These are phyloP conservation scores for Picocystis sp. DNA, from an alignment of 163 green algal genomes.

Conservation along the genomic window DNA sequence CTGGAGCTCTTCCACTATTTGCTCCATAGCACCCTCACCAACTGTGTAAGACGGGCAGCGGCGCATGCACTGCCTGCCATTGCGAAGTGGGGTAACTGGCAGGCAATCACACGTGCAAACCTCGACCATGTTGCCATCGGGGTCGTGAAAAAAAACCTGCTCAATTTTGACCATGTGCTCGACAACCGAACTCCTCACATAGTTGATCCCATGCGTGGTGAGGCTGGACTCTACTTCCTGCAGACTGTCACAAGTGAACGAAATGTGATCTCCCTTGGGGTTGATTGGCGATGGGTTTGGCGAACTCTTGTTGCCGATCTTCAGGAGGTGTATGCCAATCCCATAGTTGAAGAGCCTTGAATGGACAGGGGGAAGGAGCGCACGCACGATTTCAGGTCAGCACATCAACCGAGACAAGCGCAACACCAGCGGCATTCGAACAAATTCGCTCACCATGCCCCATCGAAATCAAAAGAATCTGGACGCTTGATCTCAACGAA, in stretches of 20 bases:
- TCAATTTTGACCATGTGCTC: constrained; percentile 31
- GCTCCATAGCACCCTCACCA: no score
- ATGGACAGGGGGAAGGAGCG: not conserved
- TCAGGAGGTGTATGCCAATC: constrained; percentile 47
- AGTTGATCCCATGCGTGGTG: constrained; percentile 23
- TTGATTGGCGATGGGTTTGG: constrained; percentile 21
- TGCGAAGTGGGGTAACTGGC: constrained; percentile 26
- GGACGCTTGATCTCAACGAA: constrained; percentile 46
- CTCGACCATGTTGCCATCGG: constrained; percentile 70
- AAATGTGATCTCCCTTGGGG: constrained; percentile 49
- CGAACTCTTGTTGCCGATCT: constrained; percentile 5
- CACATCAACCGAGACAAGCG: not conserved
- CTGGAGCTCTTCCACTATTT: no score
- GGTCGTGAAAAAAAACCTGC: constrained; percentile 71
- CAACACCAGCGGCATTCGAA: not conserved
- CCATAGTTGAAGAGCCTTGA: constrained; percentile 48
- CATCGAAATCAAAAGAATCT: constrained; percentile 49
- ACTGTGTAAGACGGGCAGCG: no score
- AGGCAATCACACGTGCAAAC: constrained; percentile 58
- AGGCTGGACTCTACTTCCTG: constrained; percentile 35
- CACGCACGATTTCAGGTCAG: not conserved
- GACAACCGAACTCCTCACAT: constrained; percentile 27
- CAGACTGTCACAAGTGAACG: constrained; percentile 38
- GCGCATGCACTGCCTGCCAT: no score
- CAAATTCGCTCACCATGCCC: constrained; percentile 33